phyloP scores from a whole-genome alignment of 768 basidiomycete genomes.

The Tylopilus rubrobrunneus region DNA sequence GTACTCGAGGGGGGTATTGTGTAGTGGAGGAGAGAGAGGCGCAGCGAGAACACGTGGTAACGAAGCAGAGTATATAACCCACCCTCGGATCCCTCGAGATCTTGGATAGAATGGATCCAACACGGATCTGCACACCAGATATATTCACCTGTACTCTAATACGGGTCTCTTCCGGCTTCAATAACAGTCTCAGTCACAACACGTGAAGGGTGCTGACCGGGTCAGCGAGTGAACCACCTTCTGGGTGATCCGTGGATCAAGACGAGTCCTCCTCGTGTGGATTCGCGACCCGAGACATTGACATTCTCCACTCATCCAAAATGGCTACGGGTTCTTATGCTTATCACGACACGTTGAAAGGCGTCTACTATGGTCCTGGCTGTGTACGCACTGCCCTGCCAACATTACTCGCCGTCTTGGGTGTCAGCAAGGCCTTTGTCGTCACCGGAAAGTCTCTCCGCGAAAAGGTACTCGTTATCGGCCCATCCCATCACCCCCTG shows the following conservation, averaged over 20 bases:
- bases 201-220: no score
- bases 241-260: no score
- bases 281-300: not conserved
- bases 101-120: no score
- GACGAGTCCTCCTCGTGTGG: no score
- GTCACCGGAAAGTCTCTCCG: constrained; percentile 69
- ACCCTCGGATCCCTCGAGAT: no score
- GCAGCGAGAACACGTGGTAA: constrained; percentile 13
- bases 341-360: constrained; percentile 65
- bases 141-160: no score
- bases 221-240: no score
- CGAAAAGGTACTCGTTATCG: constrained; percentile 44
- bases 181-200: no score
- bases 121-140: no score
- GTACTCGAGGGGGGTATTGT: constrained; percentile 11
- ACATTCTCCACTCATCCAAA: not conserved
- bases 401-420: constrained; percentile 50
- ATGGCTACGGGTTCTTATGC: constrained; percentile 53
- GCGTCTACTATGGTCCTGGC: constrained; percentile 71
- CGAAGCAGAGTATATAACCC: constrained; percentile 12
- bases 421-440: constrained; percentile 60
- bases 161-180: no score
- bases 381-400: constrained; percentile 60
- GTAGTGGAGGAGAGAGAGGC: constrained; percentile 3
- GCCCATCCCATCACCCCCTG: not conserved